Base-by-base conservation (phyloP, 164 flowering plant species). In the Vitis labrusca region DNA sequence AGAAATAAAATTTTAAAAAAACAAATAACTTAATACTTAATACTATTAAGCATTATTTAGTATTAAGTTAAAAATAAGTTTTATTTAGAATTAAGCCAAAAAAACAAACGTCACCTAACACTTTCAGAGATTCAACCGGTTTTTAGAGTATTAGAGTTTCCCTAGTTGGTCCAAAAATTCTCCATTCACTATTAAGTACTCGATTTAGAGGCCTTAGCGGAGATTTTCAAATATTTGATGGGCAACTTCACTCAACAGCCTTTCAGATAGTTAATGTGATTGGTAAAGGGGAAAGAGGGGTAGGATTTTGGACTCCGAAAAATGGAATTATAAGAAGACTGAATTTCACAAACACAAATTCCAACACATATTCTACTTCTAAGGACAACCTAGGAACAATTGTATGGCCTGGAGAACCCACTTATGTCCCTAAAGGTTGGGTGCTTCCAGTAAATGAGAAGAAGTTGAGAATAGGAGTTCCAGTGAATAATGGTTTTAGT, bases 231-330 rank as follows among this genome's bases (percentile, higher is more conserved):
- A 53, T 87, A 8, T 73, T 71, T 49, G 65, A 72, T 8, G 91
- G 89, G 3, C 78, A 85, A 30, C 62, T 84, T 13, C 74, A 65
- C 23, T 50, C 74, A 0, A 49, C 75, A 2, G 51, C 64, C 10
- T 77, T 78, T 32, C 74, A 85, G 59, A 73, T 88, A 54, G 66
- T 81, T 10, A 88, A 88, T 66, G 73, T 88, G 15, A 68, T 70
- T 3, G 81, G 84, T 0, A 69, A 73, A 0, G 79, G 75, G 0
- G 76, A 53, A 13, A 77, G 75, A 58, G 49, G 17, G 32, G 47
- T 87, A 27, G 89, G 88, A 6, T 75, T 66, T 53, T 85, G 91
- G 89, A 75, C 71, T 5, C 62, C 69, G 6, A 10, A 10, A 13
- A 8, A 51, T 67, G 86, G 84, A 47, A 54, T 84, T 16, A 14